These are phyloP conservation scores for Curvularia eragrostidis DNA, from an alignment of 2,329 filamentous ascomycete genomes.

Conservation along the genomic window DNA sequence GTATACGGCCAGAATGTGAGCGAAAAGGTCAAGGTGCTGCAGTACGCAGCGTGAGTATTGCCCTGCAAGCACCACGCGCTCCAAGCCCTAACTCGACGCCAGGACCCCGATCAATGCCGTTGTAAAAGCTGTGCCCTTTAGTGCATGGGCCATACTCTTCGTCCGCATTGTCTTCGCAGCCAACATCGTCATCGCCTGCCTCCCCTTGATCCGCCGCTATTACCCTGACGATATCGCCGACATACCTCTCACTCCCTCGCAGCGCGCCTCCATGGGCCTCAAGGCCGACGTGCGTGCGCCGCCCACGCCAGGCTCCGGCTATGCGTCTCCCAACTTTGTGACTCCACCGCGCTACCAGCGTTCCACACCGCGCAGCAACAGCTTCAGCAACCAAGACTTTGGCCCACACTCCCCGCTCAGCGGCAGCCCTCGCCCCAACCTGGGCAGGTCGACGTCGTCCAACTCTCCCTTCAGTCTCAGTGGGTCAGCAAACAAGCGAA, in stretches of 20 bases:
- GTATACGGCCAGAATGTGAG: conserved; percentile 47
- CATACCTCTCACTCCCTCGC: conserved; percentile 87
- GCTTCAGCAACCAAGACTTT: conserved; percentile 57
- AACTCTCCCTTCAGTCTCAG: conserved; percentile 60
- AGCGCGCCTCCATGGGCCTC: conserved; percentile 84
- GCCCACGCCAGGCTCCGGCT: conserved; percentile 66
- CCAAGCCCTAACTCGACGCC: conserved; percentile 23
- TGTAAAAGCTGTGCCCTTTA: conserved; percentile 46
- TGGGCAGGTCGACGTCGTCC: conserved; percentile 36
- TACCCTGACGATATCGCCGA: conserved; percentile 77
- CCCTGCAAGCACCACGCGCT: background rate
- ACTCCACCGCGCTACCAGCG: conserved; percentile 88
- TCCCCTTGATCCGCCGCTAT: conserved; percentile 71
- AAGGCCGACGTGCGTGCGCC: conserved; percentile 66
- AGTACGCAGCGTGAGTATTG: conserved; percentile 32
- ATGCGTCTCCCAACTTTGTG: conserved; percentile 64
- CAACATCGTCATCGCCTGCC: conserved; percentile 74
- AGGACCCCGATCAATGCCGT: conserved; percentile 49
- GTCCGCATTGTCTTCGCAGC: conserved; percentile 61
- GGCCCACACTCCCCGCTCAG: conserved; percentile 61
- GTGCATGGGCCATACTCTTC: conserved; percentile 51
- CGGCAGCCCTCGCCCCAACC: conserved; percentile 56
- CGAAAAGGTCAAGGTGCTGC: conserved; percentile 29
- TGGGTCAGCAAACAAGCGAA: conserved; percentile 59
- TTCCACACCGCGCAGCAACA: conserved; percentile 71